Percentiles rank a stretch among this genome's conserved stretches.
These are phyloP conservation scores for Talaromyces nanjingensis DNA, from an alignment of 495 filamentous ascomycete species.

Conservation along the genomic window DNA sequence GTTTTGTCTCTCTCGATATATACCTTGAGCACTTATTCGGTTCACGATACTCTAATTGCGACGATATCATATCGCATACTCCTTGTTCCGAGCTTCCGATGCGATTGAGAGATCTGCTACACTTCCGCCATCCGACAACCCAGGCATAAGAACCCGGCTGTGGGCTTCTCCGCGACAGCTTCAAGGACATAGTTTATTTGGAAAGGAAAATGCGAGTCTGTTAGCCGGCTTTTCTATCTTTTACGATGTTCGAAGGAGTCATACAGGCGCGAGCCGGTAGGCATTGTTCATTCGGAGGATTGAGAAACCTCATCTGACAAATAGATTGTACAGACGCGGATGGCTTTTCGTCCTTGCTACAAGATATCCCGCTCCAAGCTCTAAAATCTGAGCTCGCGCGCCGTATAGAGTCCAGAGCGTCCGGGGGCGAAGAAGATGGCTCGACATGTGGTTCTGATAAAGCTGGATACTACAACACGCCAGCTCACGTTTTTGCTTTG, in stretches of 20 bases:
- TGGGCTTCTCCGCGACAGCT: background rate
- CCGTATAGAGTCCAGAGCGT: background rate
- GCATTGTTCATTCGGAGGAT: background rate
- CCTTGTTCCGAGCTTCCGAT: background rate
- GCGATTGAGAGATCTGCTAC: background rate
- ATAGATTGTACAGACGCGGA: background rate
- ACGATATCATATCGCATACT: background rate
- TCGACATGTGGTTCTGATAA: conserved; percentile 56
- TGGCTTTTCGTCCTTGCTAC: background rate
- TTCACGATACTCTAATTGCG: background rate
- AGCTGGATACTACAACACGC: conserved; percentile 55
- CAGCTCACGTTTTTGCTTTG: conserved; percentile 68
- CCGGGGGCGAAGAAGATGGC: background rate
- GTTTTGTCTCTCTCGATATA: background rate
- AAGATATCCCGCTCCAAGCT: conserved; percentile 2
- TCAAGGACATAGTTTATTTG: background rate
- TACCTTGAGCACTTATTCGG: background rate
- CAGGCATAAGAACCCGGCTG: background rate
- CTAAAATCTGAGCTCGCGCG: background rate
- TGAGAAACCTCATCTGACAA: background rate
- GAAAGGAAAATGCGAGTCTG: conserved; percentile 1
- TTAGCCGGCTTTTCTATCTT: background rate
- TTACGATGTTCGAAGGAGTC: background rate
- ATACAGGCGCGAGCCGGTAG: background rate
- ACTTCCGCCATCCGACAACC: background rate